A percentile compares a stretch with the other conserved stretches of the same genome.
These are phyloP conservation scores for Golubevia pallescens DNA, from an alignment of 1,284 basidiomycete genomes.

Conservation along the genomic window DNA sequence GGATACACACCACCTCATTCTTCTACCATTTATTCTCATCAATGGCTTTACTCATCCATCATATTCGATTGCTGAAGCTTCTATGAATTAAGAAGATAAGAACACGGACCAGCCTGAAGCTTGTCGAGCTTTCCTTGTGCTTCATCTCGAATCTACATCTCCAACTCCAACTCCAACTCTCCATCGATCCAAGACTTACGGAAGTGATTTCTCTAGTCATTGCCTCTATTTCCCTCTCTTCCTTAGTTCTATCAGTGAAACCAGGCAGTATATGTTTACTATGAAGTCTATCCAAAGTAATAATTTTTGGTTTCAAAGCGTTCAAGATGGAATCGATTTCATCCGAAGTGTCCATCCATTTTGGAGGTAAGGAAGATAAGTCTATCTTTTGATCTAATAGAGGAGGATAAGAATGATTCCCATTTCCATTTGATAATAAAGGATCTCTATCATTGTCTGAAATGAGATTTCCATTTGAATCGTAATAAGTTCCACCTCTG, in stretches of 20 bases:
- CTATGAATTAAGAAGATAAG: too few species aligned
- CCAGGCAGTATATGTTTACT: constrained; percentile 94
- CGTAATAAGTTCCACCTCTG: constrained; percentile 22
- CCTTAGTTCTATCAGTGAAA: constrained; percentile 88
- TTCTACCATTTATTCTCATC: too few species aligned
- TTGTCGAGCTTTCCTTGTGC: too few species aligned
- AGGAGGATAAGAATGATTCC: constrained; percentile 65
- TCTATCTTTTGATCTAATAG: constrained; percentile 5
- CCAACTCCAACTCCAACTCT: too few species aligned
- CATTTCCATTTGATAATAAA: constrained; percentile 13
- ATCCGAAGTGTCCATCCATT: constrained; percentile 57
- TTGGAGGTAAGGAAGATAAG: constrained; percentile 42
- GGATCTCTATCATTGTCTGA: constrained; percentile 7
- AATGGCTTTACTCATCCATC: too few species aligned
- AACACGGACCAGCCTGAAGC: too few species aligned
- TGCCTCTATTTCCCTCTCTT: constrained; percentile 90
- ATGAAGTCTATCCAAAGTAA: constrained; percentile 78
- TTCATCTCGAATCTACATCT: too few species aligned
- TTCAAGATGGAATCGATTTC: constrained; percentile 39
- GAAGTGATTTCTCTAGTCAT: constrained; percentile 83
- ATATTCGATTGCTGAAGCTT: too few species aligned
- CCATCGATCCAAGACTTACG: too few species aligned
- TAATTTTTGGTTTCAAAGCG: constrained; percentile 37
- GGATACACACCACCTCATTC: too few species aligned
- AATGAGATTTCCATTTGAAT: constrained; percentile 20